Evolutionary conservation across 2,329 filamentous ascomycete genomes (phyloP), one percentile per base, ranked within the genome.

Genomic region (Apiospora marii): DNA sequence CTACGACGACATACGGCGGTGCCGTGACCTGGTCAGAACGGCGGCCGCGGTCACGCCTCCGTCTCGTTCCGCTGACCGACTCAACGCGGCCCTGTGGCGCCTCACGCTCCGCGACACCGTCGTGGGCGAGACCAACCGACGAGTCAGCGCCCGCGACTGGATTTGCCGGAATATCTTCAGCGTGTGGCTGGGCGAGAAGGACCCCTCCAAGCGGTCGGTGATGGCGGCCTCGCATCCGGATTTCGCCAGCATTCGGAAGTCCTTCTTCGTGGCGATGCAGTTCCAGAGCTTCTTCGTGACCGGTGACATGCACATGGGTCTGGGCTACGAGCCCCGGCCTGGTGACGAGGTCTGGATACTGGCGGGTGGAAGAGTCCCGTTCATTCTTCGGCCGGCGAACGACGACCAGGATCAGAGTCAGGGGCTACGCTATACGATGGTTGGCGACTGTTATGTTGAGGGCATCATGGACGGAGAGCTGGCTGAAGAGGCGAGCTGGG

Each of bases 391-490:
- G 7, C 46, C 58, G 27, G n/a, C 49, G 46, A 44, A 37, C 37
- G 24, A 46, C 34, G 14, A 34, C 34, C 13, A 64, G 34, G 3
- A 7, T 8, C 53, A 24, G 16, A n/a, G 58, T 13, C 53, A 34
- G 14, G 30, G 58, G 44, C 1, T 8, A 22, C 44, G 58, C 16
- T 70, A 70, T 70, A 58, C 19, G 5, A 51, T 74, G 6, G 41
- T 74, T 1, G 73, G 73, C 10, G 71, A 73, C 64, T 41, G 68
- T 30, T 73, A 64, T 34, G n/a, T 72, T 19, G 58, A 71, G 43
- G 71, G 73, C 19, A 71, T 72, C 41, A 74, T 74, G 73, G 64
- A 72, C 37, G 71, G 73, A 3, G 69, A 74, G 64, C 12, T 24
- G 22, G 64, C 64, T n/a, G 43, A 43, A 3, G 12, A 8, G 43